Evolutionary conservation across 2,329 filamentous ascomycete species (phyloP), one percentile per base, ranked within the genome.

Genomic region (Penicillium vulpinum): DNA sequence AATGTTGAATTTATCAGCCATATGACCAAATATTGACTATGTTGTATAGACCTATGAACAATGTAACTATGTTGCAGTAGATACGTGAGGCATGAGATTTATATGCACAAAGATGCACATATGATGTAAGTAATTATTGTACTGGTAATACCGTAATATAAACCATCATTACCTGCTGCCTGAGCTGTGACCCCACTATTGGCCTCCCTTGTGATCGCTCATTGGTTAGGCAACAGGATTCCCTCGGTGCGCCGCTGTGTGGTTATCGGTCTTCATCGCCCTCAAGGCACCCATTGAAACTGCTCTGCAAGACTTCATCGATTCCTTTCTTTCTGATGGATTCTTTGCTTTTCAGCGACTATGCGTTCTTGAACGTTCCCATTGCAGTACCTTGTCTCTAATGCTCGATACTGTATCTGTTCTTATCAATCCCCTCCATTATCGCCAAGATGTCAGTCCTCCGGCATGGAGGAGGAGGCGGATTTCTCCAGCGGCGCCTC

Each of bases 401-500:
- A 66, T 60, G 56, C 51, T 60, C 45, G 57, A 67, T 57, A 55
- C 38, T 26, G 33, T 57, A 41, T 47, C 38, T 39, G 28, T 52
- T 54, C 54, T 56, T 58, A 59, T 62, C 62, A 57, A 58, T 56
- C 46, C 54, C 35, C 50, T 56, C 57, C 56, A 21, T 46, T 55
- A 60, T 59, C 63, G 67, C 66, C 64, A 74, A 64, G 61, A 80
- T 80, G 77, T 79, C 78, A 62, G 75, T 78, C 59, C 72, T 79
- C 59, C 74, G 74, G 57, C 75, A 77, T 67, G 76, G 75, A 67
- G 74, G 73, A 61, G 59, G 62, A 18, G 62, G 64, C 33, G 70
- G 73, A 31, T 77, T 73, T 66, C 73, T 80, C 63, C 76, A 78
- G 64, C 71, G 77, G 54, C 80, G 80, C 64, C 77, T 85, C 51